These are phyloP conservation scores for Baudoinia panamericana DNA, from an alignment of 495 filamentous ascomycete species.

Conservation along the genomic window DNA sequence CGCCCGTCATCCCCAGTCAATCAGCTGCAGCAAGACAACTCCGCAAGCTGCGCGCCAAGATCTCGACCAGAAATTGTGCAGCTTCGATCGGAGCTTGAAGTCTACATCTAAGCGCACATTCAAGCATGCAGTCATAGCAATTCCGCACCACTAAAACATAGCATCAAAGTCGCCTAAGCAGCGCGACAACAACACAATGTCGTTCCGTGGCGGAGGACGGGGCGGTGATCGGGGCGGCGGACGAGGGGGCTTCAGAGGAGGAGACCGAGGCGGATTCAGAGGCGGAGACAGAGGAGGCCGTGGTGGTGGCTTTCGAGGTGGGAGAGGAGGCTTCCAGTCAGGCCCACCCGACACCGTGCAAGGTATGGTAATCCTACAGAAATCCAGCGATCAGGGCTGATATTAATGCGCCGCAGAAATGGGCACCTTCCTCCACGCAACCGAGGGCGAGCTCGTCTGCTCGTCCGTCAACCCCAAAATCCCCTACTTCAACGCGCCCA, in stretches of 20 bases:
- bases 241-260: constrained; percentile 24
- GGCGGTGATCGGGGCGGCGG: constrained; percentile 23
- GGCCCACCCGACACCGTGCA: constrained; percentile 55
- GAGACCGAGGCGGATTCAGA: constrained; percentile 26
- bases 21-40: too few species aligned
- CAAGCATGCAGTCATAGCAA: too few species aligned
- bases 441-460: constrained; percentile 95
- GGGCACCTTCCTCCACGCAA: constrained; percentile 83
- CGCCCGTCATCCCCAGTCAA: too few species aligned
- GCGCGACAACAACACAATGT: constrained; percentile 5
- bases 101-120: too few species aligned
- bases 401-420: constrained; percentile 48
- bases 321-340: constrained; percentile 50
- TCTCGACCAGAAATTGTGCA: too few species aligned
- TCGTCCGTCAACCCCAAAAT: constrained; percentile 86
- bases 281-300: constrained; percentile 31
- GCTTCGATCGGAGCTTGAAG: too few species aligned
- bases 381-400: too few species aligned
- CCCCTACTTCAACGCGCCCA: constrained; percentile 96
- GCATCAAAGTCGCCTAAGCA: too few species aligned
- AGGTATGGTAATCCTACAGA: constrained; percentile 44
- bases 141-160: not conserved
- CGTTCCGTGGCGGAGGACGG: constrained; percentile 24
- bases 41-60: too few species aligned
- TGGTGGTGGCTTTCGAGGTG: constrained; percentile 43